Evolutionary conservation across 768 basidiomycete species (phyloP).

Genomic region (Clitopilus hobsonii): DNA sequence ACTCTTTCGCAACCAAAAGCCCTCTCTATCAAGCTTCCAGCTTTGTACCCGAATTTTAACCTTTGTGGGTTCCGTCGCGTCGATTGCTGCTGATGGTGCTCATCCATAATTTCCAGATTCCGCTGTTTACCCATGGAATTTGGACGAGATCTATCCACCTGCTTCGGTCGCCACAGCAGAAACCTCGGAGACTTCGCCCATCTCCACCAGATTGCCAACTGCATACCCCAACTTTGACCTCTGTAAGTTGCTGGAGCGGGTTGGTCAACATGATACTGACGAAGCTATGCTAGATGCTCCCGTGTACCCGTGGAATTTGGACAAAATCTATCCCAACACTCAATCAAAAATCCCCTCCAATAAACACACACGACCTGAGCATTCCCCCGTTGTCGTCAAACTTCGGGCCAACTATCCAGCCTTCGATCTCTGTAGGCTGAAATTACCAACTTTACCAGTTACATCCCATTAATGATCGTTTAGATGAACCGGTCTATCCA

Average conservation of each 20-base stretch:
- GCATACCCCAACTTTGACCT: constrained; percentile 21
- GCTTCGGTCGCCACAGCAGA: background rate
- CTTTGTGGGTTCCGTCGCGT: too few species aligned
- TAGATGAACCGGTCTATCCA: too few species aligned
- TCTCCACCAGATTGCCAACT: background rate
- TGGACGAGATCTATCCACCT: constrained; percentile 26
- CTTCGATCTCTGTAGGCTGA: constrained; percentile 10
- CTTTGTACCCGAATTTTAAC: too few species aligned
- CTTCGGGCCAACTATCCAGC: constrained; percentile 13
- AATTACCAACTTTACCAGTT: too few species aligned
- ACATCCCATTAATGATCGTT: too few species aligned
- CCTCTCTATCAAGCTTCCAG: too few species aligned
- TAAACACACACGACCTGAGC: constrained; percentile 1
- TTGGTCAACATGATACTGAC: background rate
- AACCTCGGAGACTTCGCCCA: background rate
- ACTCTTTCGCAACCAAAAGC: too few species aligned
- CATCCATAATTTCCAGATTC: too few species aligned
- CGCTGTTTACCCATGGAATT: constrained; percentile 18
- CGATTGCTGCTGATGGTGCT: too few species aligned
- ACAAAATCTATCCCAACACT: constrained; percentile 28
- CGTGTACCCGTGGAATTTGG: constrained; percentile 33
- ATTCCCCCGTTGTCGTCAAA: background rate
- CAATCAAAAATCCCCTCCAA: too few species aligned
- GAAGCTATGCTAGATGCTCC: constrained; percentile 7
- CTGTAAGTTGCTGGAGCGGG: constrained; percentile 21